phyloP scores from a whole-genome alignment of 1,139 yeast genomes.

The Saccharomyces hybrid region DNA sequence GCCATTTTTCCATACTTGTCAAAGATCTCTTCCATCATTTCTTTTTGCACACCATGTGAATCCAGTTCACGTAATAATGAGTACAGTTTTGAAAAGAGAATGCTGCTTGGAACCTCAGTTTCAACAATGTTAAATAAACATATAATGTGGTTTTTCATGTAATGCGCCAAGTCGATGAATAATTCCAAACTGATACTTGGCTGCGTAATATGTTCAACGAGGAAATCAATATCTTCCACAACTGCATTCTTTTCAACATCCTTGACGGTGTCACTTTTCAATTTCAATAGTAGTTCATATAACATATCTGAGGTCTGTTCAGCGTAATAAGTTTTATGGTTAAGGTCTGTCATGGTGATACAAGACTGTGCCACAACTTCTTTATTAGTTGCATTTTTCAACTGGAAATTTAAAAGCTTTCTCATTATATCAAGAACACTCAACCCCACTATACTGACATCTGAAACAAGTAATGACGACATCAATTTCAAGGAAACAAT shows the following conservation, averaged over 20 bases:
- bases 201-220: constrained; percentile 15
- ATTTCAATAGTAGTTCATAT: constrained; percentile 25
- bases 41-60: constrained; percentile 11
- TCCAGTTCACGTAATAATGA: constrained; percentile 14
- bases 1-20: constrained; percentile 23
- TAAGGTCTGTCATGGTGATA: constrained; percentile 26
- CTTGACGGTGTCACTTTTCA: constrained; percentile 14
- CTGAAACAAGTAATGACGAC: constrained; percentile 65
- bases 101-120: constrained; percentile 18
- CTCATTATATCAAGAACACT: constrained; percentile 79
- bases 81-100: constrained; percentile 20
- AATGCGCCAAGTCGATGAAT: constrained; percentile 23
- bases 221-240: constrained; percentile 19
- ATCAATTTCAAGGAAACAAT: constrained; percentile 46
- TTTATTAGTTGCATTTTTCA: constrained; percentile 32
- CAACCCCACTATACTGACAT: constrained; percentile 79
- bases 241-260: constrained; percentile 13
- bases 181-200: constrained; percentile 25
- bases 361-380: constrained; percentile 22
- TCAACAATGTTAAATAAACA: constrained; percentile 20
- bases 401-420: constrained; percentile 53
- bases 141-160: constrained; percentile 9
- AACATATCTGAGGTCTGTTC: constrained; percentile 32
- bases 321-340: constrained; percentile 28
- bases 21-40: constrained; percentile 22